Evolutionary conservation across 2,329 filamentous ascomycete genomes (phyloP), one percentile per base, ranked within the genome.

Genomic region (Cercospora citrullina): DNA sequence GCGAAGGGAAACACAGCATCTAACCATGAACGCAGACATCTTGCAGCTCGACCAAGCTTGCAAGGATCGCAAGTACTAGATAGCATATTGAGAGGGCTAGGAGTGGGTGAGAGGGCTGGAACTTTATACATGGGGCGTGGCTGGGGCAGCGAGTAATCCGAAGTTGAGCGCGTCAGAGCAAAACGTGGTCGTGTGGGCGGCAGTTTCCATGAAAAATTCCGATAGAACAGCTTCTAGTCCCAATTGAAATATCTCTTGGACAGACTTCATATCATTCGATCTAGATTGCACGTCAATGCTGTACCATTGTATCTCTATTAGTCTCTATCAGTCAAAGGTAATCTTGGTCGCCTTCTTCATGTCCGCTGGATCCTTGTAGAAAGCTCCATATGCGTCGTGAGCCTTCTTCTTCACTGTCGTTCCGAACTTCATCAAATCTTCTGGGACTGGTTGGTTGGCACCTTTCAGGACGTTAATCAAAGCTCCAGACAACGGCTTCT

Each of bases 361-460:
- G 79, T 90, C 90, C 75, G 92, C 91, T 8, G 92, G 89, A 75
- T 97, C 93, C 81, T 95, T 97, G 85, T 91, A 97, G 79, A 98
- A 98, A 33, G 93, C 93, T 66, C 95, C 95, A 78, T 98, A 99
- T 59, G 92, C 91, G 76, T 93, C 91, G 82, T 99, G 95, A 60
- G 89, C 87, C 93, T 98, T 98, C 88, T 96, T 97, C 88, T 98
- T 99, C 63, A 99, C 95, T 0, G 94, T 98, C 23, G 93, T 96
- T 75, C 95, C 95, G 74, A 97, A 99, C 82, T 96, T 97, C 79
- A 98, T 85, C 42, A 99, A 84, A 28, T 92, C 91, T 53, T 97
- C 93, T 2, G 95, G 95, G 0, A 99, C 92, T 12, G 89, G 86
- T 81, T 99, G 95, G 72, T 93, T 92, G 26, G 95, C 94, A n/a